phyloP scores from a whole-genome alignment of 148 eudicot species.

The Diospyros lotus region DNA sequence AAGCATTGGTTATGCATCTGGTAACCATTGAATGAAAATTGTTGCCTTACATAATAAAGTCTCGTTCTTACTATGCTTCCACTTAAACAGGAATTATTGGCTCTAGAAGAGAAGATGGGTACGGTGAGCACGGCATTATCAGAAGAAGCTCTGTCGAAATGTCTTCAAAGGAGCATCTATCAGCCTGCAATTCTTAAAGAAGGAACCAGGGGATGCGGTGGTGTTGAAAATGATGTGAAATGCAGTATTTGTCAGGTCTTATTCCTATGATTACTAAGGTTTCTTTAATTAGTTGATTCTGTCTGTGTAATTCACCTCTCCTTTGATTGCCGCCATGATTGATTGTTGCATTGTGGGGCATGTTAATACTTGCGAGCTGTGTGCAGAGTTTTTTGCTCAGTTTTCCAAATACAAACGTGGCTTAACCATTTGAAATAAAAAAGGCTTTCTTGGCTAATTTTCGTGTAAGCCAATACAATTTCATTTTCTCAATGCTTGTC shows the following conservation, averaged over 20 bases:
- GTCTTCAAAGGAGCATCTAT: constrained; percentile 52
- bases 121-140: constrained; percentile 80
- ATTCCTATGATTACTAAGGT: background rate
- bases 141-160: constrained; percentile 61
- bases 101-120: constrained; percentile 93
- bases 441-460: too few relatives aligned
- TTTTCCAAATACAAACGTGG: too few relatives aligned
- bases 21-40: background rate
- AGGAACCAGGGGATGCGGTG: constrained; percentile 17
- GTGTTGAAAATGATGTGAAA: constrained; percentile 48
- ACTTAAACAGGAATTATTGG: constrained; percentile 69
- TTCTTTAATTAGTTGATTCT: background rate
- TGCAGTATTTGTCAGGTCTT: constrained; percentile 95
- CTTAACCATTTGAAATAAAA: too few relatives aligned
- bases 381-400: background rate
- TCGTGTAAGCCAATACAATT: too few relatives aligned
- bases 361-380: background rate
- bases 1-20: background rate
- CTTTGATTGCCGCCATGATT: background rate
- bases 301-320: background rate
- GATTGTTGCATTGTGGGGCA: background rate
- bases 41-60: background rate
- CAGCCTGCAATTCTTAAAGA: constrained; percentile 17
- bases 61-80: background rate
- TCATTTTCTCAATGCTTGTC: too few relatives aligned